Conservation (phyloP, 495 filamentous ascomycete genomes). For the Hyaloscypha bicolor region DNA sequence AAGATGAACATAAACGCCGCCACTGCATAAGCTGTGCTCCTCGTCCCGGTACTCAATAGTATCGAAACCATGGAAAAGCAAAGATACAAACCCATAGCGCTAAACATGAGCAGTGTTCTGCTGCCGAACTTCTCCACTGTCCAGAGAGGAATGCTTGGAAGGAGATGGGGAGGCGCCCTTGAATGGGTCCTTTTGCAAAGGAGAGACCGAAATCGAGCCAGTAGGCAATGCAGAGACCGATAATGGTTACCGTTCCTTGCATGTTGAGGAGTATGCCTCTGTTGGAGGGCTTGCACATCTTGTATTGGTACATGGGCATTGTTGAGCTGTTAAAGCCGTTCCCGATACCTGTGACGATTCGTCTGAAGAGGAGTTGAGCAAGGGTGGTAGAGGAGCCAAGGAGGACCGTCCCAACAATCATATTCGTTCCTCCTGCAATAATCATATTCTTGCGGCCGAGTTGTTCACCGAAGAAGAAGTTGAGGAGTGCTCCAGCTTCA, state of each 20-base stretch:
- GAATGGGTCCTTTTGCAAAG: constrained; percentile 40
- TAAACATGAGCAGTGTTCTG: constrained; percentile 49
- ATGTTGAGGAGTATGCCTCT: constrained; percentile 48
- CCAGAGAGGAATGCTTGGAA: constrained; percentile 46
- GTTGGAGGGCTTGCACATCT: constrained; percentile 45
- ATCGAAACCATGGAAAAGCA: constrained; percentile 39
- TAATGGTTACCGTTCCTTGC: constrained; percentile 44
- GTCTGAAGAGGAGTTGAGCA: constrained; percentile 47
- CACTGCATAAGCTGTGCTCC: constrained; percentile 40
- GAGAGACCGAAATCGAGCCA: constrained; percentile 51
- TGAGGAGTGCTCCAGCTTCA: constrained; percentile 43
- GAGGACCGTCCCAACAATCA: constrained; percentile 50
- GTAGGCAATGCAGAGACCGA: constrained; percentile 44
- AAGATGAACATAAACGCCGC: constrained; percentile 45
- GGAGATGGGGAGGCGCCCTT: constrained; percentile 50
- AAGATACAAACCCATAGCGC: constrained; percentile 46
- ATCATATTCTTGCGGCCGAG: constrained; percentile 50
- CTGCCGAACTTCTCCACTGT: constrained; percentile 56
- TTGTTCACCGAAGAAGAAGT: constrained; percentile 47
- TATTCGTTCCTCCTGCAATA: constrained; percentile 40
- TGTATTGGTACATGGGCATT: constrained; percentile 53
- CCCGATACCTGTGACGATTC: constrained; percentile 53
- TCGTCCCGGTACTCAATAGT: constrained; percentile 42
- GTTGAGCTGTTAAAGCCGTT: constrained; percentile 53
- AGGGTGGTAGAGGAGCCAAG: constrained; percentile 46